phyloP scores from a whole-genome alignment of 345 rosid species.

The Eucalyptus coolabah region DNA sequence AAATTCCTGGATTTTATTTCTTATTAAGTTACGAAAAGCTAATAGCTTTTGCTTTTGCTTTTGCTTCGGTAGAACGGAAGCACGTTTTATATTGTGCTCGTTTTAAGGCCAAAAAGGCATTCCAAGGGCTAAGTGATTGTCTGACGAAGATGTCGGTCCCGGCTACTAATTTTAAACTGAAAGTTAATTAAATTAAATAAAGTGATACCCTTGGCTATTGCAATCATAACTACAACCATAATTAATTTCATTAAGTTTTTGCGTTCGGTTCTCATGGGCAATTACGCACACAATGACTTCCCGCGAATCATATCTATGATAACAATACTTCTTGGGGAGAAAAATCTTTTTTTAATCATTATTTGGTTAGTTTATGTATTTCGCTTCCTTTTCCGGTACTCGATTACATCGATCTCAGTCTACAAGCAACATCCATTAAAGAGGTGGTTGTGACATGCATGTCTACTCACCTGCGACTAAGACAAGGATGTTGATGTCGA shows the following conservation, averaged over 20 bases:
- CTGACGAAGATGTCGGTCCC: not conserved
- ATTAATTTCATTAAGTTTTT: not conserved
- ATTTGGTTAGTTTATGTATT: not conserved
- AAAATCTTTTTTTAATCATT: not conserved
- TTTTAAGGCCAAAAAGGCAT: not conserved
- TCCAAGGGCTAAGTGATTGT: not conserved
- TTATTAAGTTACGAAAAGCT: not conserved
- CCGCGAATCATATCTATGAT: not conserved
- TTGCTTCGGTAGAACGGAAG: not conserved
- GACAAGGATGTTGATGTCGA: slow-evolving; percentile 64
- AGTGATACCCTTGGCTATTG: not conserved
- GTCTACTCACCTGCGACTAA: slow-evolving; percentile 55
- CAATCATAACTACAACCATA: not conserved
- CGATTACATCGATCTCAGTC: not conserved
- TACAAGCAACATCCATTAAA: not conserved
- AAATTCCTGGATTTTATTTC: not conserved
- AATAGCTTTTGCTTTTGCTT: not conserved
- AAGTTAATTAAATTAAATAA: not conserved
- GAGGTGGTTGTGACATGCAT: not conserved
- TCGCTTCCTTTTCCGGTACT: not conserved
- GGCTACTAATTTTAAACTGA: not conserved
- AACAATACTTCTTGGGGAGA: not conserved
- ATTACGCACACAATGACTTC: not conserved
- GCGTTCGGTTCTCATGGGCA: not conserved
- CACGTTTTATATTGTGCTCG: not conserved